Conservation (phyloP, 805 yeast species). For the Ogataea minuta region DNA sequence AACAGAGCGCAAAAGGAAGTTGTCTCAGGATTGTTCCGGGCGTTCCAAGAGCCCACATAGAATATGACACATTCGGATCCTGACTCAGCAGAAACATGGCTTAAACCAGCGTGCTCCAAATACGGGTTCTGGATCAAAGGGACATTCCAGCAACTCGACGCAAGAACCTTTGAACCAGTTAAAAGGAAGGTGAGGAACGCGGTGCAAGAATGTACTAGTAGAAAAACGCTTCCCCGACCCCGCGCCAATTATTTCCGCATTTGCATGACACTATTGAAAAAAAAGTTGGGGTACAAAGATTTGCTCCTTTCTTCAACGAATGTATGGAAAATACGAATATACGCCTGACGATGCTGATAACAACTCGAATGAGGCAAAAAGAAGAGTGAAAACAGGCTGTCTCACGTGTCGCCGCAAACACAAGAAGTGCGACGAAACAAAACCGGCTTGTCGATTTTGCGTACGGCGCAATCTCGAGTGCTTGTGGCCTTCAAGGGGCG, state of each 20-base stretch:
- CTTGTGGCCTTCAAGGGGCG: slow-evolving; percentile 27
- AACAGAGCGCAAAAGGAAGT: too few species aligned
- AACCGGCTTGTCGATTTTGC: slow-evolving; percentile 46
- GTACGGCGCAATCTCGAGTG: slow-evolving; percentile 31
- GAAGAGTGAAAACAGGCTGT: slow-evolving; percentile 39
- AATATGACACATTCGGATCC: too few species aligned
- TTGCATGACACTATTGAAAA: not conserved
- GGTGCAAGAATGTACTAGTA: slow-evolving; percentile 4
- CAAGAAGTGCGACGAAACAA: slow-evolving; percentile 51
- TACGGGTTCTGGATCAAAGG: too few species aligned
- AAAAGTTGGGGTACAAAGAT: slow-evolving; percentile 4
- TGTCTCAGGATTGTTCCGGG: too few species aligned
- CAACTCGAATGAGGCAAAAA: not conserved
- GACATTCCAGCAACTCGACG: too few species aligned
- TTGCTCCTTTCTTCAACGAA: not conserved
- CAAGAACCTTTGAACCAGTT: not conserved
- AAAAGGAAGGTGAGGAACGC: not conserved
- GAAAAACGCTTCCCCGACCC: too few species aligned
- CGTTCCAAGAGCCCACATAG: too few species aligned
- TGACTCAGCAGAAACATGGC: too few species aligned
- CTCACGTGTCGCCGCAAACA: slow-evolving; percentile 51
- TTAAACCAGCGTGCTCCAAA: too few species aligned
- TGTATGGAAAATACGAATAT: not conserved
- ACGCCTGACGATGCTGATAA: not conserved
- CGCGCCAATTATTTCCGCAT: not conserved